Evolutionary conservation across 495 filamentous ascomycete species (phyloP).

Genomic region (Tetracladium marchalianum): DNA sequence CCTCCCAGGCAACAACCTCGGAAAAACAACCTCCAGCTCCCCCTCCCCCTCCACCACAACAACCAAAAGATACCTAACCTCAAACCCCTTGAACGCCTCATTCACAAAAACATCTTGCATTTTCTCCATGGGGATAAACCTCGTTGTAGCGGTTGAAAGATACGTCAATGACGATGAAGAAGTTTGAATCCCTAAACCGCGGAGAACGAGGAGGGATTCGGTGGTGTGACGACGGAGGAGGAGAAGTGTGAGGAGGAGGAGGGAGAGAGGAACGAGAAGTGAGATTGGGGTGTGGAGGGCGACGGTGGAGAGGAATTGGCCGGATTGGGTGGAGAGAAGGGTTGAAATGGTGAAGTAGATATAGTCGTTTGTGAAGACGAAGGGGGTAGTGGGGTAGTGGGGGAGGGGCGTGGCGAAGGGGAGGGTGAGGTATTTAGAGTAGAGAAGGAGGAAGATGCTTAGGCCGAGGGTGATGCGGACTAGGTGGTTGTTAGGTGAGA

Average conservation of each 20-base stretch:
- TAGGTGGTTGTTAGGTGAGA: no score
- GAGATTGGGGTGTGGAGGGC: slow-evolving; percentile 2
- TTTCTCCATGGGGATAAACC: slow-evolving; percentile 88
- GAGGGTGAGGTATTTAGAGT: slow-evolving; percentile 27
- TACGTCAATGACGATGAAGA: slow-evolving; percentile 55
- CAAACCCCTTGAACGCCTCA: slow-evolving; percentile 90
- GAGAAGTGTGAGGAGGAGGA: slow-evolving; percentile 23
- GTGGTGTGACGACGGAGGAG: slow-evolving; percentile 43
- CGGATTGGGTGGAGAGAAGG: slow-evolving; percentile 1
- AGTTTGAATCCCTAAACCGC: slow-evolving; percentile 87
- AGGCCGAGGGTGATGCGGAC: slow-evolving; percentile 29
- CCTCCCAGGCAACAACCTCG: slow-evolving; percentile 61
- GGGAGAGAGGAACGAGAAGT: slow-evolving; percentile 6
- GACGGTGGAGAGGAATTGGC: slow-evolving; percentile 2
- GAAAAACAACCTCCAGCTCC: slow-evolving; percentile 87
- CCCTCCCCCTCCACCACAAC: slow-evolving; percentile 88
- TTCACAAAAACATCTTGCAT: slow-evolving; percentile 91
- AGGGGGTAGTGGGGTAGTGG: background rate
- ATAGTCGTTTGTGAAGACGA: slow-evolving; percentile 5
- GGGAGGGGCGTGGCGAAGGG: background rate
- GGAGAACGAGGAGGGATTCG: slow-evolving; percentile 81
- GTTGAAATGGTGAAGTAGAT: slow-evolving; percentile 5
- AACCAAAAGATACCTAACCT: slow-evolving; percentile 79
- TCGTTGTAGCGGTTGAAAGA: slow-evolving; percentile 51
- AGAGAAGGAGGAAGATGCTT: slow-evolving; percentile 31